Base-by-base conservation (phyloP, 768 basidiomycete genomes). In the Lactifluus hygrophoroides region DNA sequence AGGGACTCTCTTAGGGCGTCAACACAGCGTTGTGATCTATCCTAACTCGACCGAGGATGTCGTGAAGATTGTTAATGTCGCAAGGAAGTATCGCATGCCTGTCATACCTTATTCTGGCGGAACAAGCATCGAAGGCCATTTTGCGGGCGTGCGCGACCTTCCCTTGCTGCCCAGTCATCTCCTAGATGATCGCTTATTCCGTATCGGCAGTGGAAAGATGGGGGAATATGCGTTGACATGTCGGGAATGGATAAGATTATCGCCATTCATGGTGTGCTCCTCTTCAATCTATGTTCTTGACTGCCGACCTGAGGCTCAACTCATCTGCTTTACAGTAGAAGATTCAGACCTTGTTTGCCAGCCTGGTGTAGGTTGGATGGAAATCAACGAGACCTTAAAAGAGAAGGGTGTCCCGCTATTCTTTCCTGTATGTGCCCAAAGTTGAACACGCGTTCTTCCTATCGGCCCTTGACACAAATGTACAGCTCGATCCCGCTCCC, bases 201-300 rank as follows among this genome's bases (percentile, higher is more conserved):
- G 28, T 25, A 14, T 54, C 27, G 28, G n/a, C 10, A 56, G 54
- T 21, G 51, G 66, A 64, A 61, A 8, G 65, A 51, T 6, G 84
- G 85, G 10, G 85, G 90, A 0, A 90, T 95, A 42, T 92, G 88
- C 57, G 73, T 94, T 16, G 88, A 94, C 66, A 72, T 94, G 71
- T 81, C 81, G 1, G 69, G 72, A 8, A 95, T 96, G 93, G 78
- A 92, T 68, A 77, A 79, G 53, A 86, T 94, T 51, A 64, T 94
- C 4, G 78, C 78, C 43, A 83, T 94, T 45, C 80, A 90, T 65
- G 84, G 87, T 86, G 59, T 30, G 74, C n/a, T 3, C 11, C 30
- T 44, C 32, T 42, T n/a, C 27, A 14, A 27, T 50, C 45, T 9
- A 9, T 21, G 9, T 6, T 23, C 14, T 40, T 14, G 16, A 9